Conservation (phyloP, 139 green algal species). For the Ettlia oleoabundans region DNA sequence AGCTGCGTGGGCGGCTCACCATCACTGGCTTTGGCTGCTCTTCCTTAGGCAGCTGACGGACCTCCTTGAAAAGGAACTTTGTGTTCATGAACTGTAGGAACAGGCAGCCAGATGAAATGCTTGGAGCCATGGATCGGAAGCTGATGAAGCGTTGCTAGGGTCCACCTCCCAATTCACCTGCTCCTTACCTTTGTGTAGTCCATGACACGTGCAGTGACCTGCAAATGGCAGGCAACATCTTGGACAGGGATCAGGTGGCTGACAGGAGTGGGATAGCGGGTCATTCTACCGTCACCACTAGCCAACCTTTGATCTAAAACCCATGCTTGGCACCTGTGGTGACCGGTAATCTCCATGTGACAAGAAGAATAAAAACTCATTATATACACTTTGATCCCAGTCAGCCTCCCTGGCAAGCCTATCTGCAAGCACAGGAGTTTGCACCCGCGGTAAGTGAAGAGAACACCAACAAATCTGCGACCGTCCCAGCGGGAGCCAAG, state of each 20-base stretch:
- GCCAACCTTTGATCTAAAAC: too few species aligned
- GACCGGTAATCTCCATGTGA: constrained; percentile 77
- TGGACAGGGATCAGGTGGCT: too few species aligned
- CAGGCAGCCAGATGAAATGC: too few species aligned
- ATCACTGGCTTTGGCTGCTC: constrained; percentile 63
- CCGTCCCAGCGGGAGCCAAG: neutral
- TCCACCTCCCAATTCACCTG: too few species aligned
- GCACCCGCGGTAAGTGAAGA: too few species aligned
- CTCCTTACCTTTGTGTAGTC: constrained; percentile 3
- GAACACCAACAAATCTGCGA: neutral
- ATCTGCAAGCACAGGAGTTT: constrained; percentile 17
- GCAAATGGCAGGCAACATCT: neutral
- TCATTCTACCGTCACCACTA: constrained; percentile 39
- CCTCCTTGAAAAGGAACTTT: constrained; percentile 43
- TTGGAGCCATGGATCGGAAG: too few species aligned
- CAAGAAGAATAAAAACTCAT: constrained; percentile 93
- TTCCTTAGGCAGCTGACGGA: constrained; percentile 59
- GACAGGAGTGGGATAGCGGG: constrained; percentile 59
- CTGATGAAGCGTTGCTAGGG: too few species aligned
- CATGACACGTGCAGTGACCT: constrained; percentile 17
- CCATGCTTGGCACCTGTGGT: constrained; percentile 64
- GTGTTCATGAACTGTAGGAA: constrained; percentile 24
- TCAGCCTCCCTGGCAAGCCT: constrained; percentile 77
- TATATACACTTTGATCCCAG: constrained; percentile 92
- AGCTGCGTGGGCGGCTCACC: too few species aligned